Evolutionary conservation across 176 grass and related monocot genomes (phyloP), one percentile per base, ranked within the genome.

Genomic region (Rhynchospora breviuscula): DNA sequence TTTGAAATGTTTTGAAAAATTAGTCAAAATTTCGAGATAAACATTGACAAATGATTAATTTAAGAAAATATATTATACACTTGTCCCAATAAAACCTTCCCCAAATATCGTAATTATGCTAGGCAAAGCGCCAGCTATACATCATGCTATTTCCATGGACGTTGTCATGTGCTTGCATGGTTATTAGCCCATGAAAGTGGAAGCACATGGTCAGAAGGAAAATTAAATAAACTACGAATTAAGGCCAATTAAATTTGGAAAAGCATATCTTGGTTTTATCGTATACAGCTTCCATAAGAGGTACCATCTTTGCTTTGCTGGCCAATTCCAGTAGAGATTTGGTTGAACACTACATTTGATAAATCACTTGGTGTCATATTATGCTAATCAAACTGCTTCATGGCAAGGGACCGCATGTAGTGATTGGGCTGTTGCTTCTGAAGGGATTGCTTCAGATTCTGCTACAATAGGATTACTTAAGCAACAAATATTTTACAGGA

Each of bases 111-210:
- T 63, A 62, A 81, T 63, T 81, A 63, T 26, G 78, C 14, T 81
- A 61, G 44, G 78, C 59, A 21, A 35, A 63, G 56, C 3, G 44
- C 25, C 56, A 61, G 58, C 54, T 79, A 40, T 78, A 19, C 31
- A 11, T 71, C 43, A 17, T 22, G 40, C 8, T 43, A 46, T 71
- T 19, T 47, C 40, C 31, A 61, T 63, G 35, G 57, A 81, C 62
- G 15, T 81, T 17, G 78, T 81, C 78, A 81, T 81, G 78, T 81
- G 78, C 57, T 81, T 81, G 29, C 48, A 79, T 79, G 76, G 76
- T 59, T 25, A 79, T 79, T 59, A 79, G 26, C 22, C 21, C 31
- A 81, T 3, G 6, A 22, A 72, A 63, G 18, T 17, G 33, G 22
- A 63, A 52, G 31, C 78, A 81, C 78, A 81, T 63, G 78, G n/a